A percentile compares a stretch with the other conserved stretches of the same genome.
Conservation (phyloP, 257 asterid genomes). For the Linaria vulgaris region DNA sequence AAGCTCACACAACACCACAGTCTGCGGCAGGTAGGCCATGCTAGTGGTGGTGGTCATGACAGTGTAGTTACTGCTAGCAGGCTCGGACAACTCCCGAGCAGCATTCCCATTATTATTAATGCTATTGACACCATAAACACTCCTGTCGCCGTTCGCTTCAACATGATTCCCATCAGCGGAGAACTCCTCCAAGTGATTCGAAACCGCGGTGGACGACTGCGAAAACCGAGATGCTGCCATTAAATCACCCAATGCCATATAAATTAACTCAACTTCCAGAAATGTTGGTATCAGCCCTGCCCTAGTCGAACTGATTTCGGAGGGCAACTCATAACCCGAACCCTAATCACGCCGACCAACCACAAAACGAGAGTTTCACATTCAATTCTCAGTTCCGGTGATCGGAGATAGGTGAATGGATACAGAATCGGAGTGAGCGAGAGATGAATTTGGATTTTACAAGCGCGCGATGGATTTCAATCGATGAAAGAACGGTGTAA, state of each 20-base stretch:
- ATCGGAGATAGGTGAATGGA: slow-evolving; percentile 21
- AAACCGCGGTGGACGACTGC: slow-evolving; percentile 65
- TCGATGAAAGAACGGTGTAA: slow-evolving; percentile 60
- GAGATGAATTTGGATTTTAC: slow-evolving; percentile 28
- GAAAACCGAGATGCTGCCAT: slow-evolving; percentile 93
- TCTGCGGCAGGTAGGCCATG: slow-evolving; percentile 90
- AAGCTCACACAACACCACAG: slow-evolving; percentile 81
- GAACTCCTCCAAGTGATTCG: slow-evolving; percentile 71
- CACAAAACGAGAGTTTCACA: slow-evolving; percentile 7
- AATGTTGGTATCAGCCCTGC: slow-evolving; percentile 50
- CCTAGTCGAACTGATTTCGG: slow-evolving; percentile 82
- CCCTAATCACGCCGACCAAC: slow-evolving; percentile 46
- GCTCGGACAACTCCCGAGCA: slow-evolving; percentile 60
- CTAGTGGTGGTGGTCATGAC: slow-evolving; percentile 66
- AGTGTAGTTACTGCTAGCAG: slow-evolving; percentile 60
- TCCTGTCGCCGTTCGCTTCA: slow-evolving; percentile 53
- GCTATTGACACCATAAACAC: slow-evolving; percentile 40
- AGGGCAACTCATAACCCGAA: slow-evolving; percentile 60
- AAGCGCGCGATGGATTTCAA: slow-evolving; percentile 35
- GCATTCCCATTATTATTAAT: slow-evolving; percentile 20
- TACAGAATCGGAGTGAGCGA: slow-evolving; percentile 16
- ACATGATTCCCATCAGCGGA: slow-evolving; percentile 47
- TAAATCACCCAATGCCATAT: slow-evolving; percentile 99
- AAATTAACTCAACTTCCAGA: slow-evolving; percentile 23
- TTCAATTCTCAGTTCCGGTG: slow-evolving; percentile 24